A percentile compares a stretch with the other conserved stretches of the same genome.
These are phyloP conservation scores for Tetramitus jugosus DNA, from an alignment of 208 protist genomes.

Conservation along the genomic window DNA sequence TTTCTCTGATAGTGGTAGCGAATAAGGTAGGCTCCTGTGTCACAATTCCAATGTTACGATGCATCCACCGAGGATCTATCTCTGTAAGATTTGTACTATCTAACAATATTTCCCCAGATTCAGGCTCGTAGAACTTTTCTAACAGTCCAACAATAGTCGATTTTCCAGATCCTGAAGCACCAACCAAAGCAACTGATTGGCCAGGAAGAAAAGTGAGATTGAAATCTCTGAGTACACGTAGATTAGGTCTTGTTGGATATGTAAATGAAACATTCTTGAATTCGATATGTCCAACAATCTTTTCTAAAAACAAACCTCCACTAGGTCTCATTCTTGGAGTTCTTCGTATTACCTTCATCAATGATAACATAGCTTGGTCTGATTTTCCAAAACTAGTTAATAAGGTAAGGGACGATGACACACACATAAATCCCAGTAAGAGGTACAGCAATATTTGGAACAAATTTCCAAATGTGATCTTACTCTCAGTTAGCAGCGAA, in stretches of 20 bases:
- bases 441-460: not conserved
- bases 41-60: constrained; percentile 54
- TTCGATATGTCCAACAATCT: not conserved
- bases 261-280: constrained; percentile 2
- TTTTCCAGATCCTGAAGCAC: constrained; percentile 5
- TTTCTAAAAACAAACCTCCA: not conserved
- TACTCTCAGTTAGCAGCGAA: not conserved
- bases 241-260: constrained; percentile 10
- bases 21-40: no score
- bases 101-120: not conserved
- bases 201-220: not conserved
- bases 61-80: constrained; percentile 32
- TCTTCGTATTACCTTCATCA: not conserved
- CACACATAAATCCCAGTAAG: not conserved
- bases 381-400: not conserved
- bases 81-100: not conserved
- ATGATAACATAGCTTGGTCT: not conserved
- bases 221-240: not conserved
- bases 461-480: not conserved
- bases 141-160: not conserved
- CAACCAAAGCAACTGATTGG: not conserved
- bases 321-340: not conserved
- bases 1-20: not conserved
- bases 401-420: not conserved
- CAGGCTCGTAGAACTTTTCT: not conserved